These are phyloP conservation scores for Apiospora kogelbergensis DNA, from an alignment of 2,329 filamentous ascomycete species.

Conservation along the genomic window DNA sequence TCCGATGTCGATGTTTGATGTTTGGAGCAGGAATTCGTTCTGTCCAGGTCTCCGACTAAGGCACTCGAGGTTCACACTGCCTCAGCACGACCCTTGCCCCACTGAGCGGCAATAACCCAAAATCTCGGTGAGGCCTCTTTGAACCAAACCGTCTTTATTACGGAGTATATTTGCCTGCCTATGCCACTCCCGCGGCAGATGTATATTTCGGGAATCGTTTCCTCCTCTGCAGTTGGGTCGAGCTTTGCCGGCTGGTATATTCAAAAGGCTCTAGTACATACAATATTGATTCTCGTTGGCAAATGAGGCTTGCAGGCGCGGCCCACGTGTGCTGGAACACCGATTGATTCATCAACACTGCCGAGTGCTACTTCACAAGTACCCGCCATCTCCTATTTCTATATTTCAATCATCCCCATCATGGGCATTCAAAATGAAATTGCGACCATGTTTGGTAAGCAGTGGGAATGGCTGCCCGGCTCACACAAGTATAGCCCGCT, in stretches of 20 bases:
- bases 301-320: not conserved
- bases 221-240: not conserved
- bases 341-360: not conserved
- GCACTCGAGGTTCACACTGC: not conserved
- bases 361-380: not conserved
- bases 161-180: not conserved
- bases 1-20: not conserved
- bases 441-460: not conserved
- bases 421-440: not conserved
- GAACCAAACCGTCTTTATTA: not conserved
- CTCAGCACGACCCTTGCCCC: not conserved
- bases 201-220: not conserved
- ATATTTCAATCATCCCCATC: not conserved
- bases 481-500: constrained; percentile 17
- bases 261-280: not conserved
- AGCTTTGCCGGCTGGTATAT: not conserved
- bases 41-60: not conserved
- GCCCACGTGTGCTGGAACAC: not conserved
- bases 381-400: not conserved
- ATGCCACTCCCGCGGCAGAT: not conserved
- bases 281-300: not conserved
- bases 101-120: constrained; percentile 1
- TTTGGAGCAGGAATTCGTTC: not conserved
- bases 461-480: not conserved
- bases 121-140: not conserved